Conservation (phyloP, 208 protist genomes). For the Acanthamoeba sp. region DNA sequence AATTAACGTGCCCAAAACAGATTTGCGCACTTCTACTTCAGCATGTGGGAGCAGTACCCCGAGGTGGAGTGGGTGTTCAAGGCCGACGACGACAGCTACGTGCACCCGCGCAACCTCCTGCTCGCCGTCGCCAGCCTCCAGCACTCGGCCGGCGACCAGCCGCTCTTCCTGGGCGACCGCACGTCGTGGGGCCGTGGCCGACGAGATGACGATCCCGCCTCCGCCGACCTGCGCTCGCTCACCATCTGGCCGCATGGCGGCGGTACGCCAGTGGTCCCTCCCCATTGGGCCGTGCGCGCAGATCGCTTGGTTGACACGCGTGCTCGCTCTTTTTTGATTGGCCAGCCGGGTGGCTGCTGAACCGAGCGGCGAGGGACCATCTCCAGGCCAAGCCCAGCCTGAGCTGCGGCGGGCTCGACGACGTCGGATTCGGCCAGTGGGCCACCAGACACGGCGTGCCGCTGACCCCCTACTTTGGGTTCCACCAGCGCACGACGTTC, state of each 20-base stretch:
- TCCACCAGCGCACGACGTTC: background rate
- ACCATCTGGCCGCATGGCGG: background rate
- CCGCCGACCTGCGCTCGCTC: background rate
- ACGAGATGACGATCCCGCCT: background rate
- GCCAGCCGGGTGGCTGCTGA: background rate
- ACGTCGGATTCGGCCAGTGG: background rate
- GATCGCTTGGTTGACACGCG: background rate
- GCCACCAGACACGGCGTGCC: background rate
- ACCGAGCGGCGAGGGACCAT: constrained; percentile 10
- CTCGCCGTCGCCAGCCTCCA: background rate
- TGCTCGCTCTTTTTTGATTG: background rate
- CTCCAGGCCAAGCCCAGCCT: background rate
- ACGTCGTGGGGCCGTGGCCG: background rate
- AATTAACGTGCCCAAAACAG: too few species aligned
- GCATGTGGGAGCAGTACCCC: background rate
- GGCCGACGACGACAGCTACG: background rate
- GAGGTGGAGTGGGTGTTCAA: constrained; percentile 23
- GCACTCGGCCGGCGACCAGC: background rate
- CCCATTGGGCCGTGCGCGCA: too few species aligned
- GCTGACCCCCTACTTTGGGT: background rate
- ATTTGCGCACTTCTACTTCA: background rate
- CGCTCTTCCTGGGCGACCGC: constrained; percentile 10
- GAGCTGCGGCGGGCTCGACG: background rate
- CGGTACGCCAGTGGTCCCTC: background rate
- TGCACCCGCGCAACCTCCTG: background rate